Evolutionary conservation across 192 early-diverging fungal species (phyloP).

Genomic region (Pecoramyces ruminantium): DNA sequence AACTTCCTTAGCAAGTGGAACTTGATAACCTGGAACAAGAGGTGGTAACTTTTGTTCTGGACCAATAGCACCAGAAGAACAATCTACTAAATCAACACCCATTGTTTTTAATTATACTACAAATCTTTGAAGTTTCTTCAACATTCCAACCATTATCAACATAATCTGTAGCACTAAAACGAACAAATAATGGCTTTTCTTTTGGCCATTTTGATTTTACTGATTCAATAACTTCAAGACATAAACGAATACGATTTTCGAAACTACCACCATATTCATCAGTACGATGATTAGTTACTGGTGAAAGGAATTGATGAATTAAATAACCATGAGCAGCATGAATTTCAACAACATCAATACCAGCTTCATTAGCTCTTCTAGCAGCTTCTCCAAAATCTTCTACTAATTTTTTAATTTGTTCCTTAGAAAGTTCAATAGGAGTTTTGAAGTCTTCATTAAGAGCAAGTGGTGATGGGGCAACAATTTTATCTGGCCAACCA

Average conservation of each 20-base stretch:
- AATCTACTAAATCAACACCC: conserved; percentile 79
- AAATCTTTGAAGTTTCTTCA: conserved; percentile 51
- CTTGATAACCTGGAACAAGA: background rate
- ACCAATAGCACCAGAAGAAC: conserved; percentile 57
- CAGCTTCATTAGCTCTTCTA: conserved; percentile 51
- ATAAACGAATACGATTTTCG: conserved; percentile 68
- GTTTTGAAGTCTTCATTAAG: conserved; percentile 11
- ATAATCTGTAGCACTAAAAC: conserved; percentile 65
- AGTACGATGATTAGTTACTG: conserved; percentile 65
- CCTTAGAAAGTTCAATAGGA: conserved; percentile 40
- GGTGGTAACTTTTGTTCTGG: conserved; percentile 12
- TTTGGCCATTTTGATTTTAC: conserved; percentile 46
- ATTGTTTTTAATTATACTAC: conserved; percentile 25
- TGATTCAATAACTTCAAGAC: conserved; percentile 43
- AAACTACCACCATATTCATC: conserved; percentile 84
- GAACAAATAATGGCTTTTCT: conserved; percentile 69
- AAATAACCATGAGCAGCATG: conserved; percentile 87
- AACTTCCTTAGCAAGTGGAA: background rate
- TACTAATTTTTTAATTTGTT: conserved; percentile 46
- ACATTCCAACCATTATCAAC: conserved; percentile 35
- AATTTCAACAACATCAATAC: conserved; percentile 80
- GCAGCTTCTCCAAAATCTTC: conserved; percentile 48
- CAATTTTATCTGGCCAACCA: conserved; percentile 58
- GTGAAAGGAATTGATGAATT: conserved; percentile 59
- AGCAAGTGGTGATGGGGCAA: conserved; percentile 39